These are phyloP conservation scores for Exophiala calicioides DNA, from an alignment of 2,329 filamentous ascomycete species.

Conservation along the genomic window DNA sequence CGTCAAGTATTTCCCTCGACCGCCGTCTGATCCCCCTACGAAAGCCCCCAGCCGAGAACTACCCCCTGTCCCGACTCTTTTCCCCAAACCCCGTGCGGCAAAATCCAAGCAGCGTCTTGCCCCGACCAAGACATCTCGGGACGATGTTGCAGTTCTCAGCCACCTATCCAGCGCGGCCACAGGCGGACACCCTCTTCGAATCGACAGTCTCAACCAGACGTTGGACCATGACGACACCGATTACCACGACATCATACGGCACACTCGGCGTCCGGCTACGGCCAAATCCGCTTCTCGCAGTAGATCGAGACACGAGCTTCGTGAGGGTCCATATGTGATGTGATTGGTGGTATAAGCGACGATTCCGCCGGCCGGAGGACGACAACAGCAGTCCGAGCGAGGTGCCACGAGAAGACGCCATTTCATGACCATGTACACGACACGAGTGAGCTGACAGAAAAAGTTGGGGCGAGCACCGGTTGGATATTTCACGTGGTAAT, in stretches of 20 bases:
- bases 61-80: conserved; percentile 19
- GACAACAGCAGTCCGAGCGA: too few species aligned
- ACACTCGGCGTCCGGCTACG: conserved; percentile 5
- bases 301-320: conserved; percentile 7
- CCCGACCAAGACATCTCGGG: not conserved
- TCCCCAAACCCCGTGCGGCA: conserved; percentile 1
- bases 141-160: conserved; percentile 4
- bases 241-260: conserved; percentile 14
- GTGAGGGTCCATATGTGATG: too few species aligned
- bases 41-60: conserved; percentile 17
- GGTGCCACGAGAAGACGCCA: too few species aligned
- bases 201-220: conserved; percentile 19
- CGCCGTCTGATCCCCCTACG: conserved; percentile 14
- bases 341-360: too few species aligned
- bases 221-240: conserved; percentile 15
- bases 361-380: too few species aligned
- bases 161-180: conserved; percentile 10
- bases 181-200: conserved; percentile 17
- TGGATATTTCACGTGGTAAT: too few species aligned
- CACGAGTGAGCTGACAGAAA: too few species aligned
- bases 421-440: too few species aligned
- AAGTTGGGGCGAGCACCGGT: too few species aligned
- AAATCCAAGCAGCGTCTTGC: conserved; percentile 6
- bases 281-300: conserved; percentile 10
- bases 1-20: conserved; percentile 20